phyloP scores from a whole-genome alignment of 768 basidiomycete genomes.

The Termitomyces sp. region DNA sequence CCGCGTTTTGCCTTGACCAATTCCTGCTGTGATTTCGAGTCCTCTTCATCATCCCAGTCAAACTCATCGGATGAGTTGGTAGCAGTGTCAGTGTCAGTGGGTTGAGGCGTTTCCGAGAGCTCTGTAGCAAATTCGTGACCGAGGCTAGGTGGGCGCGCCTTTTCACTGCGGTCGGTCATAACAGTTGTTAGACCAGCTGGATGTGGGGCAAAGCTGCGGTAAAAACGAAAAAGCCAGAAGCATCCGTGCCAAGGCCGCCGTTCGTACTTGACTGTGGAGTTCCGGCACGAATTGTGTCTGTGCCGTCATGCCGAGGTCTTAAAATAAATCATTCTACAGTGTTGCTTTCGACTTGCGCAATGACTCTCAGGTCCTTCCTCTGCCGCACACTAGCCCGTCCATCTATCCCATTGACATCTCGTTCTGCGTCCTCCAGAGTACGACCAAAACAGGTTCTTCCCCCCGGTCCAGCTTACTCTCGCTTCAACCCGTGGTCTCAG shows the following conservation, averaged over 20 bases:
- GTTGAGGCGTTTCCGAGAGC: constrained; percentile 10
- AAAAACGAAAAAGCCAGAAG: not conserved
- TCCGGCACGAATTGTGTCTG: constrained; percentile 1
- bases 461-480: constrained; percentile 4
- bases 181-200: not conserved
- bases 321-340: not conserved
- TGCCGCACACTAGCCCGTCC: not conserved
- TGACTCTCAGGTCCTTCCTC: not conserved
- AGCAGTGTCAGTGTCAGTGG: constrained; percentile 37
- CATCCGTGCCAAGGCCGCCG: not conserved
- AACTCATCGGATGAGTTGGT: constrained; percentile 68
- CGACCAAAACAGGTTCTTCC: not conserved
- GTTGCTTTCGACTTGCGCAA: not conserved
- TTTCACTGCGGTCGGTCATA: constrained; percentile 7
- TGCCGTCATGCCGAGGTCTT: constrained; percentile 1
- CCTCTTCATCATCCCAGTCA: constrained; percentile 67
- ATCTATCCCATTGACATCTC: not conserved
- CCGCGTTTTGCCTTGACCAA: constrained; percentile 51
- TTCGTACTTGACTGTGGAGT: not conserved
- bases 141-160: not conserved
- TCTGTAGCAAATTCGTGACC: constrained; percentile 18
- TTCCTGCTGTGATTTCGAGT: constrained; percentile 22
- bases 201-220: constrained; percentile 2
- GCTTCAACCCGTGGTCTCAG: constrained; percentile 37
- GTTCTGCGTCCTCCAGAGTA: not conserved